Conservation (phyloP, 345 rosid species). For the Pelargonium nanum region DNA sequence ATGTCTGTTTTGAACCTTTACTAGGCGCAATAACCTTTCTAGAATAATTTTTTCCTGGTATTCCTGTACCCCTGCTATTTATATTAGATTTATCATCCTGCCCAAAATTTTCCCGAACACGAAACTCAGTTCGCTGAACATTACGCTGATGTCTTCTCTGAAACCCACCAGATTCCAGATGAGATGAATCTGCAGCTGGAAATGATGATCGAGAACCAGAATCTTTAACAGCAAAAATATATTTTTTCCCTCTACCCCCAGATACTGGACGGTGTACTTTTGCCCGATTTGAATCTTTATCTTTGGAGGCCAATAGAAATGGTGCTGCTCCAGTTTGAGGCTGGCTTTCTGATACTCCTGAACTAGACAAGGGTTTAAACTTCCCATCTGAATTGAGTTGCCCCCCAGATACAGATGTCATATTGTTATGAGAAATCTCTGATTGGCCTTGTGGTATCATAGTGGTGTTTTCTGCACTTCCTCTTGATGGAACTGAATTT, state of each 20-base stretch:
- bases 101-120: constrained; percentile 52
- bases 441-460: constrained; percentile 29
- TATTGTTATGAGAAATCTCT: constrained; percentile 28
- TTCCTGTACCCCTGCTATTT: constrained; percentile 30
- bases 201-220: constrained; percentile 40
- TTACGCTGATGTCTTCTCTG: constrained; percentile 47
- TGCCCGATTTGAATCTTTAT: constrained; percentile 20
- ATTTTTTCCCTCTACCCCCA: constrained; percentile 38
- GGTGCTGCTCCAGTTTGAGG: constrained; percentile 25
- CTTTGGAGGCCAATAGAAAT: constrained; percentile 21
- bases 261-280: constrained; percentile 30
- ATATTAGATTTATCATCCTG: constrained; percentile 39
- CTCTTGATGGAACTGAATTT: constrained; percentile 28
- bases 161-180: constrained; percentile 43
- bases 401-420: constrained; percentile 26
- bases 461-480: constrained; percentile 17
- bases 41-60: constrained; percentile 28
- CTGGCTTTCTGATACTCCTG: constrained; percentile 36
- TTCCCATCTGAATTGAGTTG: constrained; percentile 24
- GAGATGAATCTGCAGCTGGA: constrained; percentile 40
- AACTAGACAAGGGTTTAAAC: constrained; percentile 17
- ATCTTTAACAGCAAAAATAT: constrained; percentile 38
- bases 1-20: constrained; percentile 44
- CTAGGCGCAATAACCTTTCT: constrained; percentile 43
- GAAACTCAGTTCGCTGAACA: constrained; percentile 53